Base-by-base conservation (phyloP, 331 rosid species). In the Arachis monticola region DNA sequence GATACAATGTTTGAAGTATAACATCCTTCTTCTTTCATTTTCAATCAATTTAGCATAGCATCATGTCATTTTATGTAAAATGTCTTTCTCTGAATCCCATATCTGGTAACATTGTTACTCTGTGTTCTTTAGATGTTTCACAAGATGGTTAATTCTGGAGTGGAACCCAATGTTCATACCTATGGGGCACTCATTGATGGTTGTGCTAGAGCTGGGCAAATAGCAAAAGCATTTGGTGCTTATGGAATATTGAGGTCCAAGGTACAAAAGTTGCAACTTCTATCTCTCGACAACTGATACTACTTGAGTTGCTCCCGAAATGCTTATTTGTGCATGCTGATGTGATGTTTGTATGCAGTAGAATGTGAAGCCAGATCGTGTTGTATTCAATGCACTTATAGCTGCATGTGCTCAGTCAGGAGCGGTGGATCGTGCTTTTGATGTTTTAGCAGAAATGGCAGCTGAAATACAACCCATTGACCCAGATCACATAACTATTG, bases 321-420 rank as follows among this genome's bases (percentile, higher is more conserved):
- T 64, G 61, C 35, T 79, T 68, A 81, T 73, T 70, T 72, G 73
- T 84, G 81, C 82, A 44, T 78, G 80, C 89, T 88, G 88, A 88
- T 90, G 78, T 86, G 79, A 83, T 84, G 85, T 80, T 84, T 86
- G 47, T 80, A 88, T 90, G 97, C 99, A 92, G 97, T 95, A 95
- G 99, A 95, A 92, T 12, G 97, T 95, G 96, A 90, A 95, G 97
- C 96, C 99, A 86, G 99, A 95, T 78, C 95, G 99, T 64, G 97
- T 92, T 87, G 93, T 95, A 86, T 95, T 90, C 97, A 95, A 95
- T 87, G 97, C 99, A 22, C 97, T 95, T 80, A 95, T 95, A 68
- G 86, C 97, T 76, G 99, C 99, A 52, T 95, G 99, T 81, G 97
- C 96, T 60, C 88, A 90, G 74, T 86, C 99, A 64, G 97, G 99